These are phyloP conservation scores for Macroventuria anomochaeta DNA, from an alignment of 2,329 filamentous ascomycete species.

Conservation along the genomic window DNA sequence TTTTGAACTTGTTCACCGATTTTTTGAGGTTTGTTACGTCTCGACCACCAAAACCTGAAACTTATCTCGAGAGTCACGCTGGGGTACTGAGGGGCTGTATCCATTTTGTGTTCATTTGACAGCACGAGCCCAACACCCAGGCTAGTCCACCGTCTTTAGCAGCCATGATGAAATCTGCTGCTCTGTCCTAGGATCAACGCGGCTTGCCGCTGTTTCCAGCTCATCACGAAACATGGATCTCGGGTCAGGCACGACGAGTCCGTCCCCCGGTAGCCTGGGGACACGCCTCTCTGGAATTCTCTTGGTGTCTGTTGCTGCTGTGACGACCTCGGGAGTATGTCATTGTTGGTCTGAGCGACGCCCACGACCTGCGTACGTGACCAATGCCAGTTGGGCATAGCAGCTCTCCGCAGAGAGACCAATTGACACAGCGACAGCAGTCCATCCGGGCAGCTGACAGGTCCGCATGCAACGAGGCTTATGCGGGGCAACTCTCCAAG, in stretches of 20 bases:
- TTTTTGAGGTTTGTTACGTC: too few relatives aligned
- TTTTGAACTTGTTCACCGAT: too few relatives aligned
- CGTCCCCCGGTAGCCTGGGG: constrained; percentile 7
- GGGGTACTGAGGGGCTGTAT: constrained; percentile 3
- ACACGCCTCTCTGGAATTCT: not conserved
- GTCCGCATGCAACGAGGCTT: constrained; percentile 8
- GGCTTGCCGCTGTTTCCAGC: constrained; percentile 5
- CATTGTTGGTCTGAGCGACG: constrained; percentile 5
- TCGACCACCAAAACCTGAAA: constrained; percentile 4
- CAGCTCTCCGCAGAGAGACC: constrained; percentile 7
- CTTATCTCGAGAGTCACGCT: constrained; percentile 1
- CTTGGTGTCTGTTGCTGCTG: constrained; percentile 7
- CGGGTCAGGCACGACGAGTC: constrained; percentile 1
- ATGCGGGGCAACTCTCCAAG: constrained; percentile 25
- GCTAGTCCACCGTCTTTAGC: constrained; percentile 8
- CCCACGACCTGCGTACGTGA: too few relatives aligned
- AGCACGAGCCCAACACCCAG: constrained; percentile 8
- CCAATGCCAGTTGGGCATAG: too few relatives aligned
- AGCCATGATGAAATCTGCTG: constrained; percentile 14
- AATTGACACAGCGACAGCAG: constrained; percentile 21
- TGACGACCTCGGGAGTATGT: too few relatives aligned
- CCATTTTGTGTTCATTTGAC: constrained; percentile 3
- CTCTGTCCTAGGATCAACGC: constrained; percentile 14
- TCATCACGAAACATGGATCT: constrained; percentile 10
- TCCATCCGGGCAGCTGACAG: constrained; percentile 18